Percentiles rank a stretch among this genome's conserved stretches.
Evolutionary conservation across 2,329 filamentous ascomycete genomes (phyloP).

Genomic region (Verruconis gallopava): DNA sequence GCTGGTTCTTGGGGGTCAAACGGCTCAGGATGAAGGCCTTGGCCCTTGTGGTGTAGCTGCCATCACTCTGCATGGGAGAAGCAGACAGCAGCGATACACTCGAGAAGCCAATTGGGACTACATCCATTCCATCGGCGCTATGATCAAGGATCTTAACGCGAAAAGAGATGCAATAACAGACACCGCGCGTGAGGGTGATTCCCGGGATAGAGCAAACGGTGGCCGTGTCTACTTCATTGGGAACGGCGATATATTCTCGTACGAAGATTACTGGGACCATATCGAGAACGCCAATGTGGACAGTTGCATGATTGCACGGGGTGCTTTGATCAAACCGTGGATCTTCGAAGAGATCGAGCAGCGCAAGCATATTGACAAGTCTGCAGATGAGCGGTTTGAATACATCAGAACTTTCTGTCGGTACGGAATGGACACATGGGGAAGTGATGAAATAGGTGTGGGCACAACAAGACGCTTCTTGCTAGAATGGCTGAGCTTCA

Average conservation of each 20-base stretch:
- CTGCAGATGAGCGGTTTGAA: constrained; percentile 67
- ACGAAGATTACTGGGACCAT: constrained; percentile 72
- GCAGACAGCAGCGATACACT: constrained; percentile 88
- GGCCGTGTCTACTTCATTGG: constrained; percentile 81
- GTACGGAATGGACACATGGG: constrained; percentile 90
- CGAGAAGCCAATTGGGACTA: constrained; percentile 89
- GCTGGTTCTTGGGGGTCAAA: constrained; percentile 65
- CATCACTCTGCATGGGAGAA: constrained; percentile 89
- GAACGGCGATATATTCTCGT: constrained; percentile 93
- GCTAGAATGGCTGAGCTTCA: constrained; percentile 91
- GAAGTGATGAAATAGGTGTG: constrained; percentile 85
- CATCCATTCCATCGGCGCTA: constrained; percentile 75
- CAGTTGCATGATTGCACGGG: constrained; percentile 93
- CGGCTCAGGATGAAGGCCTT: constrained; percentile 50
- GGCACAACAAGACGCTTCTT: constrained; percentile 85
- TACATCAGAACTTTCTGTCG: constrained; percentile 83
- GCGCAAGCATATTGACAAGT: constrained; percentile 92
- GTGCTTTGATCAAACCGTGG: constrained; percentile 95
- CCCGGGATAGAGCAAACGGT: constrained; percentile 53
- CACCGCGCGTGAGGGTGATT: constrained; percentile 65
- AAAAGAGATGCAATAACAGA: constrained; percentile 55
- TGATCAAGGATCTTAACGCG: constrained; percentile 69
- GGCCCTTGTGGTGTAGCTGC: constrained; percentile 80
- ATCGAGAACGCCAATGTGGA: constrained; percentile 70
- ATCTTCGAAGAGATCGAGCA: constrained; percentile 91